These are phyloP conservation scores for Suhomyces coccinellae DNA, from an alignment of 1,139 yeast species.

Conservation along the genomic window DNA sequence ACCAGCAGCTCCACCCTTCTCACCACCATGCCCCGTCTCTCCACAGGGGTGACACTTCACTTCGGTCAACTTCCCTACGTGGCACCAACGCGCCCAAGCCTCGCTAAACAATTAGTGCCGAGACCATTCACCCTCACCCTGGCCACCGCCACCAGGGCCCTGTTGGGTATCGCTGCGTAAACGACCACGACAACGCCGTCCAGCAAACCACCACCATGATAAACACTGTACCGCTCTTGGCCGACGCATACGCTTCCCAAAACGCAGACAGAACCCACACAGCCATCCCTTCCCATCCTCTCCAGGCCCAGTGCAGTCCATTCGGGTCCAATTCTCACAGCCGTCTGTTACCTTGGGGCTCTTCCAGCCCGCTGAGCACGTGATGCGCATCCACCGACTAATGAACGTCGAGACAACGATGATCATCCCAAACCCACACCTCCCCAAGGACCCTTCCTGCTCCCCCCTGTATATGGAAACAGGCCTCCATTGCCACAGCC, in stretches of 20 bases:
- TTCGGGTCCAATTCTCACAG: no score
- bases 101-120: neutral
- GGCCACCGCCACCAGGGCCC: neutral
- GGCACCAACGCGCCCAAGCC: neutral
- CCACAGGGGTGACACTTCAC: neutral
- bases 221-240: no score
- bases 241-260: no score
- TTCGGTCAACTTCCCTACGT: neutral
- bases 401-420: conserved; percentile 13
- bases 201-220: neutral
- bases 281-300: neutral
- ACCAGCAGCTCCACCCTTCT: no score
- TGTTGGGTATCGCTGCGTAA: no score
- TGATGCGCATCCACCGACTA: conserved; percentile 5
- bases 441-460: neutral
- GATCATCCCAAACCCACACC: conserved; percentile 12
- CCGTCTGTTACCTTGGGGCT: neutral
- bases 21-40: neutral
- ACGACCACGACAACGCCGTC: no score
- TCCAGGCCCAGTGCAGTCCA: no score
- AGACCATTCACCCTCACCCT: neutral
- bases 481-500: neutral
- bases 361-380: conserved; percentile 3
- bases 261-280: no score
- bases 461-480: neutral